Evolutionary conservation across 2,329 filamentous ascomycete species (phyloP).

Genomic region (Metarhizium humberi): DNA sequence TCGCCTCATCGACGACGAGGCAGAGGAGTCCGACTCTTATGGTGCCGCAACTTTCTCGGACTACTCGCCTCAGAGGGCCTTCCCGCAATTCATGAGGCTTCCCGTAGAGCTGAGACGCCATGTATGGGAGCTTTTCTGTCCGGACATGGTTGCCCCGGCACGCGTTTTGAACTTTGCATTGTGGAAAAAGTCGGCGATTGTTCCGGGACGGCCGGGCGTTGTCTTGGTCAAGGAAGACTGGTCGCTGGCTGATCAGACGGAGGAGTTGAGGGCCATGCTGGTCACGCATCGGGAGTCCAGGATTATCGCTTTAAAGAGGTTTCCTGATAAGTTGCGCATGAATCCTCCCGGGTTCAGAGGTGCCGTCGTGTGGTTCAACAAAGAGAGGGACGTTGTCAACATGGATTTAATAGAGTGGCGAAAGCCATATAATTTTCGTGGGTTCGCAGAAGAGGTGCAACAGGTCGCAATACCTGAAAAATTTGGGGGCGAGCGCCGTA

Average conservation of each 20-base stretch:
- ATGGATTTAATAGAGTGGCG: no score
- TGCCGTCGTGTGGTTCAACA: slow-evolving; percentile 20
- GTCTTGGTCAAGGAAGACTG: slow-evolving; percentile 13
- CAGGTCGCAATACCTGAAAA: slow-evolving; percentile 17
- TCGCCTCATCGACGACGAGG: slow-evolving; percentile 9
- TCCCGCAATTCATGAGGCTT: slow-evolving; percentile 17
- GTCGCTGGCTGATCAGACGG: slow-evolving; percentile 19
- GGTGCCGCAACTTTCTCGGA: not conserved
- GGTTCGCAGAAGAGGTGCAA: slow-evolving; percentile 19
- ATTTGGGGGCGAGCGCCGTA: not conserved
- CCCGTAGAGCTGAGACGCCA: slow-evolving; percentile 24
- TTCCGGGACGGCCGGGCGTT: slow-evolving; percentile 9
- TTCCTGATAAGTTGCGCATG: slow-evolving; percentile 23
- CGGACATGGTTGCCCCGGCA: slow-evolving; percentile 14
- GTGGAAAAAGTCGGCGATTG: no score
- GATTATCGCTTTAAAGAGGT: slow-evolving; percentile 17
- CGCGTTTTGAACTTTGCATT: slow-evolving; percentile 13
- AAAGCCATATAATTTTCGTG: no score
- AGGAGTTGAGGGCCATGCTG: slow-evolving; percentile 18
- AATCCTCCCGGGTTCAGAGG: slow-evolving; percentile 13
- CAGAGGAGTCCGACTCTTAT: slow-evolving; percentile 4
- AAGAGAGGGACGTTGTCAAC: slow-evolving; percentile 22
- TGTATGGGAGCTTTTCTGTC: slow-evolving; percentile 24
- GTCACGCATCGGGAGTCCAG: slow-evolving; percentile 28
- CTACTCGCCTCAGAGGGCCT: slow-evolving; percentile 3